These are phyloP conservation scores for Graphilbum sp. DNA, from an alignment of 2,329 filamentous ascomycete genomes.

Conservation along the genomic window DNA sequence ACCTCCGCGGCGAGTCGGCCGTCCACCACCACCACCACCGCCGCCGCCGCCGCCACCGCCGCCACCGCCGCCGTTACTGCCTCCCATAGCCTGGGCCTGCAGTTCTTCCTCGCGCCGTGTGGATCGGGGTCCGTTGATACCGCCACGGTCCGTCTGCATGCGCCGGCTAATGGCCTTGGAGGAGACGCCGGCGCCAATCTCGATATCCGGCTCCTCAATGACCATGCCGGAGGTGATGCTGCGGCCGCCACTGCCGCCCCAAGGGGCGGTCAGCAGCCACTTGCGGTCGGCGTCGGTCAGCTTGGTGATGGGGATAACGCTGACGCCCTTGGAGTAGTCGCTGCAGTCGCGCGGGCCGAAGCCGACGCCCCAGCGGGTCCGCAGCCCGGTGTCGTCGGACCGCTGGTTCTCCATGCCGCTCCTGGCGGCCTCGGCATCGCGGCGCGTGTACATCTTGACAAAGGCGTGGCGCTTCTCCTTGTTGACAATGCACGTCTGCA, in stretches of 20 bases:
- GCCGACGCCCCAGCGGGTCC: conserved; percentile 94
- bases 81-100: conserved; percentile 1
- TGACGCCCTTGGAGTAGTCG: conserved; percentile 84
- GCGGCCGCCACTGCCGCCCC: conserved; percentile 76
- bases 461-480: conserved; percentile 96
- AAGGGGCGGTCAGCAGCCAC: conserved; percentile 91
- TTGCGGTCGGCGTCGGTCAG: conserved; percentile 93
- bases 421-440: conserved; percentile 71
- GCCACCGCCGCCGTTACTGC: background rate
- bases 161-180: conserved; percentile 68
- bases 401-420: conserved; percentile 72
- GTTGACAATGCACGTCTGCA: conserved; percentile 97
- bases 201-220: conserved; percentile 94
- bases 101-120: conserved; percentile 25
- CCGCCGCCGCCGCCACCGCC: conserved; percentile 5
- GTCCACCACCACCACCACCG: conserved; percentile 9
- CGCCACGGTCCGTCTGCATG: conserved; percentile 53
- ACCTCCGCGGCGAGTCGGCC: conserved; percentile 4
- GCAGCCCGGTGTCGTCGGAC: conserved; percentile 54
- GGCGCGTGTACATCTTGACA: conserved; percentile 91
- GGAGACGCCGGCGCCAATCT: conserved; percentile 92
- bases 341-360: conserved; percentile 95
- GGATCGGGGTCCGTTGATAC: conserved; percentile 47
- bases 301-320: conserved; percentile 79
- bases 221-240: conserved; percentile 69